phyloP scores from a whole-genome alignment of 768 basidiomycete species.

The Glaciozyma antarctica region DNA sequence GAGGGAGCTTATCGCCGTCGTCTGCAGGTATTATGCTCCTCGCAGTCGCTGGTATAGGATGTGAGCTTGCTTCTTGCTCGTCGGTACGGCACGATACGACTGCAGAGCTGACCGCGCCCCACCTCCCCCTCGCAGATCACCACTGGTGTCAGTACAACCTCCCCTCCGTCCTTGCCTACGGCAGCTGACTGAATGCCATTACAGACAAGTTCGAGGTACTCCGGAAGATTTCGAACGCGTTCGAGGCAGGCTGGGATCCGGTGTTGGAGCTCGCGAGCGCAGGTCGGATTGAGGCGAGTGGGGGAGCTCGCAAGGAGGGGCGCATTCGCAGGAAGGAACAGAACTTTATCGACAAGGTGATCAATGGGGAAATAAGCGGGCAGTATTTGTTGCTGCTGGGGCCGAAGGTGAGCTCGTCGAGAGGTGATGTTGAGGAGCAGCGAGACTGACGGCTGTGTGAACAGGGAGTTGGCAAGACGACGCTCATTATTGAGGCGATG shows the following conservation, averaged over 20 bases:
- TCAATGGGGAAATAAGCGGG: slow-evolving; percentile 61
- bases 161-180: too few species aligned
- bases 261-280: slow-evolving; percentile 61
- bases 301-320: slow-evolving; percentile 42
- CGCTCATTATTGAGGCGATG: slow-evolving; percentile 18
- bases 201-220: slow-evolving; percentile 51
- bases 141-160: too few species aligned
- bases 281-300: background rate
- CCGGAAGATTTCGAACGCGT: slow-evolving; percentile 69
- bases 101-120: too few species aligned
- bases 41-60: too few species aligned
- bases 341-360: slow-evolving; percentile 63
- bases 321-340: slow-evolving; percentile 67
- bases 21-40: too few species aligned
- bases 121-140: too few species aligned
- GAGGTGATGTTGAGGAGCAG: background rate
- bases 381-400: slow-evolving; percentile 70
- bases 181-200: too few species aligned
- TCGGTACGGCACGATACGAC: too few species aligned
- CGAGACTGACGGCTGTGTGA: background rate
- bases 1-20: too few species aligned
- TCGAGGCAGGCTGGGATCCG: slow-evolving; percentile 65
- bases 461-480: slow-evolving; percentile 19
- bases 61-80: too few species aligned
- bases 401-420: slow-evolving; percentile 51